Conservation (phyloP, 768 basidiomycete species). For the Tylopilus subfusipes region DNA sequence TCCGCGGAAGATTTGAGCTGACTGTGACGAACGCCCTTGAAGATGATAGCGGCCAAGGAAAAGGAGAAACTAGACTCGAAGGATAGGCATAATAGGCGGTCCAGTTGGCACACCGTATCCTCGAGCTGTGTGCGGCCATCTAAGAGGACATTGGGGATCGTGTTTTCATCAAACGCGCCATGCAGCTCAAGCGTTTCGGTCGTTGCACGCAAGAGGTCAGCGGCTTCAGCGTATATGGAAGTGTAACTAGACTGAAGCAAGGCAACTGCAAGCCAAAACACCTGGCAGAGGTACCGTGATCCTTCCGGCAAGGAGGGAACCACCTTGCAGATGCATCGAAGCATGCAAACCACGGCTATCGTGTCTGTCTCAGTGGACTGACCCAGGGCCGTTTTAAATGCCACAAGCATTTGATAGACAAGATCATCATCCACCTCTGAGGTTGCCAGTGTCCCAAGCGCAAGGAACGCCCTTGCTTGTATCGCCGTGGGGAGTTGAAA, state of each 20-base stretch:
- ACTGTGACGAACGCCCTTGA: conserved; percentile 79
- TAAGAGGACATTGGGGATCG: conserved; percentile 56
- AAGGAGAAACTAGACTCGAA: conserved; percentile 81
- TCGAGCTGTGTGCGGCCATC: conserved; percentile 63
- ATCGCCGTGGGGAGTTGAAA: conserved; percentile 87
- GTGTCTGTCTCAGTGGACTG: conserved; percentile 70
- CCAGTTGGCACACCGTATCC: conserved; percentile 67
- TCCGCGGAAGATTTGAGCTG: conserved; percentile 60
- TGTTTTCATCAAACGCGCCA: conserved; percentile 51
- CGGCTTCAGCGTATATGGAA: conserved; percentile 65
- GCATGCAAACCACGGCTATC: conserved; percentile 77
- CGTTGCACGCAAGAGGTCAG: conserved; percentile 60
- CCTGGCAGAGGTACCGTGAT: conserved; percentile 67
- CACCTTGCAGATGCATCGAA: conserved; percentile 78
- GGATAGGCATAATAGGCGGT: conserved; percentile 66
- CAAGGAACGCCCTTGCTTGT: conserved; percentile 85
- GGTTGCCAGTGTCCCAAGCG: conserved; percentile 76
- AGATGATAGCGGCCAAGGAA: conserved; percentile 75
- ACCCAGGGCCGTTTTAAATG: conserved; percentile 68
- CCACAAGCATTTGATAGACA: conserved; percentile 89
- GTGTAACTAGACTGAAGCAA: conserved; percentile 76
- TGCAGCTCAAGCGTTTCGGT: conserved; percentile 62
- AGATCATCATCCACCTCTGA: conserved; percentile 91
- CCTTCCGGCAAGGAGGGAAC: conserved; percentile 64
- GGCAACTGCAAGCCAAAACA: conserved; percentile 89